Evolutionary conservation across 495 filamentous ascomycete species (phyloP).

Genomic region (Aspergillus steynii): DNA sequence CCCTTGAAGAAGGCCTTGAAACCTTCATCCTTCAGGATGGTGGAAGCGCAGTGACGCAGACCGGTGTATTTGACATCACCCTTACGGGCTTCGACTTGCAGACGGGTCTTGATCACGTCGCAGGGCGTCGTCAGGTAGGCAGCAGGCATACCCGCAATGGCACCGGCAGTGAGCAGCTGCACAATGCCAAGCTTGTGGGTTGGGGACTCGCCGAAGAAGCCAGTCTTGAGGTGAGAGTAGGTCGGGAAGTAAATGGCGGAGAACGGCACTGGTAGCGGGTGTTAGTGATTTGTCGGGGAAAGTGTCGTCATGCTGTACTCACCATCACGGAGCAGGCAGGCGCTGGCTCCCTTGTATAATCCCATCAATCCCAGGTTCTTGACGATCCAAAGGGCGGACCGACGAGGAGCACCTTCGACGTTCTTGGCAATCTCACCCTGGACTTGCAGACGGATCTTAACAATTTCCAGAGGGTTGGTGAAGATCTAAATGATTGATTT

Average conservation of each 20-base stretch:
- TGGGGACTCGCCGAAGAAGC: slow-evolving; percentile 87
- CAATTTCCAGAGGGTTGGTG: slow-evolving; percentile 96
- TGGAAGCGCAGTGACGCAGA: slow-evolving; percentile 81
- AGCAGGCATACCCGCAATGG: slow-evolving; percentile 97
- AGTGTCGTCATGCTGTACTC: slow-evolving; percentile 15
- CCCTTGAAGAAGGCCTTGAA: slow-evolving; percentile 98
- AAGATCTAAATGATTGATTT: slow-evolving; percentile 61
- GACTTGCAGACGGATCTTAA: slow-evolving; percentile 97
- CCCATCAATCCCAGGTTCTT: slow-evolving; percentile 93
- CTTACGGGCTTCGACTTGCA: slow-evolving; percentile 96
- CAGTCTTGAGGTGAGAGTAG: slow-evolving; percentile 90
- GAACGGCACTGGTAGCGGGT: slow-evolving; percentile 67
- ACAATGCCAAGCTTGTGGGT: slow-evolving; percentile 88
- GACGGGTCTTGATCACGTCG: slow-evolving; percentile 97
- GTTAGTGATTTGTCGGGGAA: slow-evolving; percentile 17
- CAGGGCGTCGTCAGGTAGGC: slow-evolving; percentile 97
- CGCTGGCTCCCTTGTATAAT: slow-evolving; percentile 95
- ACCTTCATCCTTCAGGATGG: slow-evolving; percentile 86
- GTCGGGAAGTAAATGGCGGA: slow-evolving; percentile 98
- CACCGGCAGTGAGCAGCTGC: slow-evolving; percentile 91
- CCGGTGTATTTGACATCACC: slow-evolving; percentile 84
- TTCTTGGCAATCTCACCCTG: slow-evolving; percentile 94
- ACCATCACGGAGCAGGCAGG: slow-evolving; percentile 87
- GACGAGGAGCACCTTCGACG: slow-evolving; percentile 77
- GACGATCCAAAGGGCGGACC: slow-evolving; percentile 96